A percentile compares a stretch with the other conserved stretches of the same genome.
These are phyloP conservation scores for Aquilaria agallochum DNA, from an alignment of 441 rosid genomes.

Conservation along the genomic window DNA sequence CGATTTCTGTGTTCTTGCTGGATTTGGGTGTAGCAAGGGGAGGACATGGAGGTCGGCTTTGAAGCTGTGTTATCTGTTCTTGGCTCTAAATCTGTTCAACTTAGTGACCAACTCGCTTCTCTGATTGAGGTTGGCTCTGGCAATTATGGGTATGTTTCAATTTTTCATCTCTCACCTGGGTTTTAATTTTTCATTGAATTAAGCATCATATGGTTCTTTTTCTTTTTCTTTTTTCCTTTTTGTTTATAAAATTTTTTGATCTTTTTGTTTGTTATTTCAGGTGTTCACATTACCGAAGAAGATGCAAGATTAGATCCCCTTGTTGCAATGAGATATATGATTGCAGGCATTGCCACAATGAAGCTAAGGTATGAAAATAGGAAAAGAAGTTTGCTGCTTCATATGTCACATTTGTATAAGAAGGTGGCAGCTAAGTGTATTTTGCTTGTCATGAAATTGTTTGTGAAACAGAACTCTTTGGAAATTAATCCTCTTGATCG, in stretches of 20 bases:
- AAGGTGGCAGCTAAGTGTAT: background rate
- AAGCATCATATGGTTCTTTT: background rate
- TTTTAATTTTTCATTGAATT: background rate
- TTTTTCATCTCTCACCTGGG: background rate
- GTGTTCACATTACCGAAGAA: slow-evolving; percentile 74
- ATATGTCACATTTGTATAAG: background rate
- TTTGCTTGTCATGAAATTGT: background rate
- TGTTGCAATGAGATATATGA: slow-evolving; percentile 73
- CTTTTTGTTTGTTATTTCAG: slow-evolving; percentile 21
- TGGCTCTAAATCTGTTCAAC: slow-evolving; percentile 10
- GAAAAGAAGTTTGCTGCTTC: background rate
- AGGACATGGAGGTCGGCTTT: slow-evolving; percentile 36
- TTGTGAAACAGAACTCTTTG: slow-evolving; percentile 40
- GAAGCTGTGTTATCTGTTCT: slow-evolving; percentile 19
- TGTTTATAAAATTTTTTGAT: background rate
- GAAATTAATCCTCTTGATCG: slow-evolving; percentile 38
- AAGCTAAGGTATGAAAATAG: slow-evolving; percentile 41
- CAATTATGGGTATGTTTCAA: slow-evolving; percentile 51
- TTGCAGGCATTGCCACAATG: slow-evolving; percentile 90
- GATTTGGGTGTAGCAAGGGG: slow-evolving; percentile 12
- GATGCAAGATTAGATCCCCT: slow-evolving; percentile 75
- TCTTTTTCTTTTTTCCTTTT: background rate
- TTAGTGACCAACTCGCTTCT: slow-evolving; percentile 11
- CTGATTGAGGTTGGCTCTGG: slow-evolving; percentile 44
- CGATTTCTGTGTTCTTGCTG: background rate